Base-by-base conservation (phyloP, 2,329 filamentous ascomycete genomes). In the Zasmidium cellare region DNA sequence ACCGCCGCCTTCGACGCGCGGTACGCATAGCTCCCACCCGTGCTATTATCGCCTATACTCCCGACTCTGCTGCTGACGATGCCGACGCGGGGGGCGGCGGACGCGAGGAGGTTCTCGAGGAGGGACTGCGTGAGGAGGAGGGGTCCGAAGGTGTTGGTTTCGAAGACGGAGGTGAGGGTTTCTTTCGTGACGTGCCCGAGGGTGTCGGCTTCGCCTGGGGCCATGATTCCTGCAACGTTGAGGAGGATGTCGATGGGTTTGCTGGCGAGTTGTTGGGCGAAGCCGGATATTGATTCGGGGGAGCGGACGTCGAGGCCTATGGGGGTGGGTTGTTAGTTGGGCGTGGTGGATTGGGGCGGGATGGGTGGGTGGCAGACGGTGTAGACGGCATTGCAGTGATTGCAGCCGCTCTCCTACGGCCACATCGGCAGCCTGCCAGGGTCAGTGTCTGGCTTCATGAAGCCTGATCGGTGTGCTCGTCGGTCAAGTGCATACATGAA, bases 61-160 rank as follows among this genome's bases (percentile, higher is more conserved):
- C 77, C 77, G 5, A 80, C 75, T 18, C 78, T 72, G 25, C 71
- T 75, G 45, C 72, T 76, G 46, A 80, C 74, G 51, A 78, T 76
- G 1, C 71, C 76, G 5, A 79, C 69, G 20, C 71, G 67, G 1
- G 76, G 72, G 11, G 61, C 60, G 5, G 57, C 16, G 1, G 61
- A 65, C 9, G 63, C 60, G 22, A 75, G 63, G 9, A 80, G 58
- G 53, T 76, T 78, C 3, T 75, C 75, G 6, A 80, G 68, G 1
- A 80, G 70, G 1, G 77, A 73, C 67, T 79, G 76, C 0, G 75
- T 79, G 0, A 80, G 67, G 3, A 80, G 68, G 9, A 80, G 66
- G 0, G 77, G 76, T 0, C 76, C 77, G 53, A 77, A 77, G 0
- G 77, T 73, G 64, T 80, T 80, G 60, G 76, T 72, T 14, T 73